Conservation (phyloP, 139 green algal species). For the Micractinium conductrix region DNA sequence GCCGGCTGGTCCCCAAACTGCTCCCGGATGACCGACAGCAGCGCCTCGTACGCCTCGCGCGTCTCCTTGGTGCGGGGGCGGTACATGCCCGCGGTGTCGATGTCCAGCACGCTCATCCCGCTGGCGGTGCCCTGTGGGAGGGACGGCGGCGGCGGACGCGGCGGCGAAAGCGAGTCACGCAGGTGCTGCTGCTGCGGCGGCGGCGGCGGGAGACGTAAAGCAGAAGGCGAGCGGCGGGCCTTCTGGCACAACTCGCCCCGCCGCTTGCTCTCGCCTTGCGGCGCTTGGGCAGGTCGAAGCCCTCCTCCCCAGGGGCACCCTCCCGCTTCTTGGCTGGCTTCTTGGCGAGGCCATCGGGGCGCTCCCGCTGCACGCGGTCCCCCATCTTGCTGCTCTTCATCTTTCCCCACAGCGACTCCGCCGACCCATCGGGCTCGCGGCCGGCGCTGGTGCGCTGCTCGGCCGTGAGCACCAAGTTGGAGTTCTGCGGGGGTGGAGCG, state of each 20-base stretch:
- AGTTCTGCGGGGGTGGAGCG: constrained; percentile 78
- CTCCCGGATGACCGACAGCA: constrained; percentile 84
- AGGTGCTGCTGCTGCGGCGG: too few relatives aligned
- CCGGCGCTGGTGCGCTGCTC: constrained; percentile 83
- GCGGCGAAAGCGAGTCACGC: too few relatives aligned
- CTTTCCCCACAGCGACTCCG: constrained; percentile 85
- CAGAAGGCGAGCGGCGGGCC: too few relatives aligned
- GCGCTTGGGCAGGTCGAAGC: constrained; percentile 53
- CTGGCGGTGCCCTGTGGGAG: constrained; percentile 3
- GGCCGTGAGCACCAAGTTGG: constrained; percentile 94
- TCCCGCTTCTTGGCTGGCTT: constrained; percentile 69
- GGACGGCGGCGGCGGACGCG: too few relatives aligned
- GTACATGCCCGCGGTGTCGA: constrained; percentile 81
- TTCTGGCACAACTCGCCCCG: background rate
- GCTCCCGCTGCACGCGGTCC: constrained; percentile 76
- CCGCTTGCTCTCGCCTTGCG: constrained; percentile 31
- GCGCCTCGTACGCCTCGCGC: constrained; percentile 90
- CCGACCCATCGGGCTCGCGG: constrained; percentile 90
- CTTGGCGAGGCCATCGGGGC: constrained; percentile 73
- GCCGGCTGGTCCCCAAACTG: constrained; percentile 94
- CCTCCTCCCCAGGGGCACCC: constrained; percentile 5
- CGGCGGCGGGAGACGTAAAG: too few relatives aligned
- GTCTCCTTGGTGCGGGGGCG: constrained; percentile 88
- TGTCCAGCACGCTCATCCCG: constrained; percentile 75
- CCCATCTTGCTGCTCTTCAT: constrained; percentile 91